Base-by-base conservation (phyloP, 2,329 filamentous ascomycete genomes). In the Sarocladium kiliense region DNA sequence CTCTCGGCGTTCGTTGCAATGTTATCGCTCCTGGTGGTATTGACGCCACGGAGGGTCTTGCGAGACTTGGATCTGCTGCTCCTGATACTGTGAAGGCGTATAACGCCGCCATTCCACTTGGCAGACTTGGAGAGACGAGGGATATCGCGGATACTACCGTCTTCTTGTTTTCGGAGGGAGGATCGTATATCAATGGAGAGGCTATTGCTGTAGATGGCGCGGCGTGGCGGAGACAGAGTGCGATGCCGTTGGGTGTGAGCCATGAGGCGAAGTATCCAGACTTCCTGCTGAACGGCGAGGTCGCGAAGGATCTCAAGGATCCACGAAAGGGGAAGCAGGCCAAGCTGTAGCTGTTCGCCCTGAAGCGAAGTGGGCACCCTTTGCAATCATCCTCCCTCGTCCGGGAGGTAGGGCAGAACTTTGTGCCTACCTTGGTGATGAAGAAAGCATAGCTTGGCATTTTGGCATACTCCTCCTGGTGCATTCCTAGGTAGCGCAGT, bases 71-170 rank as follows among this genome's bases (percentile, higher is more conserved):
- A 9, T 77, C 75, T 62, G 68, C 62, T 53, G 63, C 60, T 18
- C 62, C 67, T 41, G 63, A 66, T 7, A 67, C 71, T 54, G 55
- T 61, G 50, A 63, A 67, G 23, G 61, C 68, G 36, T 66, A 70
- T 51, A 65, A 63, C 3, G 75, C 71, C 59, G 65, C 68, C 9
- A 80, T 96, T 36, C 94, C 94, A 0, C 73, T 86, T 2, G 91
- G 91, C 1, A 79, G 92, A 56, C 84, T 85, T 70, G 94, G 93
- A 6, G 82, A 82, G 1, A 84, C 96, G 25, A 88, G 87, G 60
- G 93, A 99, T 66, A 91, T 99, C 64, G 88, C 91, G 0, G 93
- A 99, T 70, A 89, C 93, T 1, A 97, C 93, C 0, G 82, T 97
- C 0, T 99, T 86, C 64, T 70, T 97, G 55, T 94, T 97, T 66